These are phyloP conservation scores for Calonectria naviculata DNA, from an alignment of 2,329 filamentous ascomycete species.

Conservation along the genomic window DNA sequence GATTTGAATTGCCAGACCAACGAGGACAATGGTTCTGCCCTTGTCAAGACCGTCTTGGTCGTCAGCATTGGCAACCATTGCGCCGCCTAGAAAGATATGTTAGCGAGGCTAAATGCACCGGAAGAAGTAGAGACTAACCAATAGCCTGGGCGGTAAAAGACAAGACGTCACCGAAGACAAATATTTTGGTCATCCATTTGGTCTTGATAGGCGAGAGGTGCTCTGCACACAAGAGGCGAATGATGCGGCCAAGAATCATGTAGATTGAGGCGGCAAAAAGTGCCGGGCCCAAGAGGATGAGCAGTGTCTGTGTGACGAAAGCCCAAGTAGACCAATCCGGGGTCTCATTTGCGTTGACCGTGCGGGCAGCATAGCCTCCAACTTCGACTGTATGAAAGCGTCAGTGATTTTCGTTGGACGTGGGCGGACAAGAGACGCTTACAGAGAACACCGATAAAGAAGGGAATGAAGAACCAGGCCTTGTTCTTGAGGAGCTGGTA, in stretches of 20 bases:
- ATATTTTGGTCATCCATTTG: conserved; percentile 43
- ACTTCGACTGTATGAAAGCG: conserved; percentile 42
- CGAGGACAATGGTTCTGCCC: conserved; percentile 62
- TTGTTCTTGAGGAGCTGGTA: neutral
- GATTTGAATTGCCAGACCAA: conserved; percentile 65
- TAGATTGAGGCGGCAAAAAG: conserved; percentile 59
- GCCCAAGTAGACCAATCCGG: conserved; percentile 42
- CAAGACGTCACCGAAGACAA: conserved; percentile 44
- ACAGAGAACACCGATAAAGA: conserved; percentile 5
- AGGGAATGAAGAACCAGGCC: conserved; percentile 1
- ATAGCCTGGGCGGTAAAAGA: conserved; percentile 43
- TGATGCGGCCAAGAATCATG: conserved; percentile 55
- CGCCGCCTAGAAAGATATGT: neutral
- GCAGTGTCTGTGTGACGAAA: conserved; percentile 52
- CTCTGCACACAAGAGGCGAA: conserved; percentile 39
- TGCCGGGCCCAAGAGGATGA: conserved; percentile 54
- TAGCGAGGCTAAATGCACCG: neutral
- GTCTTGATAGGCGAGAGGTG: conserved; percentile 31
- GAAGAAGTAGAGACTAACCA: conserved; percentile 17
- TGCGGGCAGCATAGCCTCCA: conserved; percentile 51
- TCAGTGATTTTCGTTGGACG: neutral
- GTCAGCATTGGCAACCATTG: conserved; percentile 36
- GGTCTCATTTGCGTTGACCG: conserved; percentile 46
- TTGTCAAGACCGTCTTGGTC: conserved; percentile 31
- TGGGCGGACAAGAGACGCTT: neutral